phyloP scores from a whole-genome alignment of 148 eudicot genomes.

The Camellia sinensis region DNA sequence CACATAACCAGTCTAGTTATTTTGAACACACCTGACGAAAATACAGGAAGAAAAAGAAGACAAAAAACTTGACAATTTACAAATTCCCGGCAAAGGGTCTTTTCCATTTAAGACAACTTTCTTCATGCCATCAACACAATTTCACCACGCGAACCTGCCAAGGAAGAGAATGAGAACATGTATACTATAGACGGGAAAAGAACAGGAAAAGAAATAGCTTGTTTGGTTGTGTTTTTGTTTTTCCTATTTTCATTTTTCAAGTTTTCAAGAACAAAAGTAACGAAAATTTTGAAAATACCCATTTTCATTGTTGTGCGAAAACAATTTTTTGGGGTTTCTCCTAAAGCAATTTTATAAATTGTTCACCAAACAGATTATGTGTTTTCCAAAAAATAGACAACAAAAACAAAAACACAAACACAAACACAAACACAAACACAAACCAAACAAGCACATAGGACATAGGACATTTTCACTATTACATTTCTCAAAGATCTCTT shows the following conservation, averaged over 20 bases:
- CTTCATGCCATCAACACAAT: slow-evolving; percentile 35
- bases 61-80: not conserved
- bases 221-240: no score
- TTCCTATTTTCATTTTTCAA: no score
- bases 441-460: no score
- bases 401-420: no score
- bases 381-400: no score
- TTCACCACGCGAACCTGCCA: slow-evolving; percentile 50
- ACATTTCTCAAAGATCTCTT: slow-evolving; percentile 64
- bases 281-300: no score
- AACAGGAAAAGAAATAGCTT: slow-evolving; percentile 12
- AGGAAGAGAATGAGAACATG: not conserved
- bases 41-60: not conserved
- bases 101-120: not conserved
- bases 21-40: not conserved
- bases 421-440: no score
- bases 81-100: not conserved
- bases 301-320: no score
- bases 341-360: no score
- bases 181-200: slow-evolving; percentile 2
- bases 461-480: slow-evolving; percentile 9
- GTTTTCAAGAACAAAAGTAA: no score
- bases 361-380: no score
- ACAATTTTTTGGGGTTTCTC: no score
- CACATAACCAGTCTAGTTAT: not conserved